A percentile compares a stretch with the other conserved stretches of the same genome.
These are phyloP conservation scores for Gynostemma pentaphyllum DNA, from an alignment of 306 rosid species.

Conservation along the genomic window DNA sequence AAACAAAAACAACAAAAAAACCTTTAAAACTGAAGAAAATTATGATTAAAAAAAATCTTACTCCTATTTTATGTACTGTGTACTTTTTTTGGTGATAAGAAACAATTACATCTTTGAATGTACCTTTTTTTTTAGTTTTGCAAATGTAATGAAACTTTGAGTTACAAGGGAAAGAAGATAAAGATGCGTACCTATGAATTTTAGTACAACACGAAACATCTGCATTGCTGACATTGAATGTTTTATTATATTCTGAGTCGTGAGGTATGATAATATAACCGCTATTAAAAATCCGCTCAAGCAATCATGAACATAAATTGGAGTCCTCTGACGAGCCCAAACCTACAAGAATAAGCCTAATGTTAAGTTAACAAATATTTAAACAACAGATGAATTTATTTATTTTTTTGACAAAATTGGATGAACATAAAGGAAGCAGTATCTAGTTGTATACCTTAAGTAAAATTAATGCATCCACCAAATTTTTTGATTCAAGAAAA, in stretches of 20 bases:
- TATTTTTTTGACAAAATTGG: too few species aligned
- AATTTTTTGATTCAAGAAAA: slow-evolving; percentile 61
- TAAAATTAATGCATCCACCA: slow-evolving; percentile 52
- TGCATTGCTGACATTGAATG: slow-evolving; percentile 57
- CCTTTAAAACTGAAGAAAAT: background rate
- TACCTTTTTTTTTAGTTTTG: too few species aligned
- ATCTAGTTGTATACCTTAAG: slow-evolving; percentile 48
- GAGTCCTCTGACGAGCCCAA: slow-evolving; percentile 72
- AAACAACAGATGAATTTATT: too few species aligned
- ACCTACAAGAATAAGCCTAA: slow-evolving; percentile 31
- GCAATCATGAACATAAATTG: slow-evolving; percentile 65
- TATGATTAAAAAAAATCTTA: background rate
- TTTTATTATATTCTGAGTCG: slow-evolving; percentile 35
- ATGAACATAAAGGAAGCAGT: background rate
- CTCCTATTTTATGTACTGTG: background rate
- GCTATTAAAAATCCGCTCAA: slow-evolving; percentile 68
- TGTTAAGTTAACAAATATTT: slow-evolving; percentile 3
- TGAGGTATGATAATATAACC: slow-evolving; percentile 57
- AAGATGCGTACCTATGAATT: slow-evolving; percentile 47
- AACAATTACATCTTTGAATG: too few species aligned
- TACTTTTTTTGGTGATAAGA: too few species aligned
- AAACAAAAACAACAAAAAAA: too few species aligned
- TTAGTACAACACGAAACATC: slow-evolving; percentile 53
- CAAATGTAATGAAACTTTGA: slow-evolving; percentile 5
- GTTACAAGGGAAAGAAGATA: background rate